Evolutionary conservation across 768 basidiomycete species (phyloP), one percentile per base, ranked within the genome.

Genomic region (Suillus bovinus): DNA sequence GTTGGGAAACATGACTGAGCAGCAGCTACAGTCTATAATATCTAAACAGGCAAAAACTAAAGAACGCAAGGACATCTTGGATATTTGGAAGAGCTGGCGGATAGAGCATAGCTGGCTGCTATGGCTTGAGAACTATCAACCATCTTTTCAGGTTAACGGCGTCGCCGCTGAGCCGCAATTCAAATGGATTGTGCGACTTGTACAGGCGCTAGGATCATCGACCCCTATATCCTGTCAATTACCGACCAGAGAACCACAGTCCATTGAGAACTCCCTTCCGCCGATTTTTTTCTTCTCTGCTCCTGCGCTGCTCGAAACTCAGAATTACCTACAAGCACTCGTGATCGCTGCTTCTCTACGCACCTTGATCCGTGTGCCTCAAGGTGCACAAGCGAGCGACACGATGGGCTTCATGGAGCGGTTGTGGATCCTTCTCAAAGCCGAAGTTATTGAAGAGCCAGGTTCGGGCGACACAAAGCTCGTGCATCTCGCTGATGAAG

Each of bases 321-420:
- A 92, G 71, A 89, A 92, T 65, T 82, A 84, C 66, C 72, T 91
- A 6, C 90, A 92, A 69, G 90, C 89, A 5, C 78, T 90, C 13
- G 79, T 88, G 17, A 86, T 91, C 36, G 77, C 84, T 27, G 87
- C 88, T 4, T 78, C 85, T 8, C 75, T 92, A 42, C 81, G 83
- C 34, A 77, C 82, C 22, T 82, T 91, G 31, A 79, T 83, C 0
- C 84, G 79, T 14, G 41, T 61, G 24, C 54, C 59, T 17, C 50
- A 56, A 59, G 24, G 63, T 59, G 58, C 52, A 41, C 27, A 60
- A 56, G 42, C 64, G 20, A 24, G 44, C 33, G 60, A 67, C 27
- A 46, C 61, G 9, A 61, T 63, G 22, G 77, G 80, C 47, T 89
- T 90, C 71, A 81, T 82, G 72, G 67, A 77, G 22, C 86, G 89